A percentile compares a stretch with the other conserved stretches of the same genome.
These are phyloP conservation scores for Physcomitrium patens DNA, from an alignment of 225 moss, liverwort and hornwort genomes.

Conservation along the genomic window DNA sequence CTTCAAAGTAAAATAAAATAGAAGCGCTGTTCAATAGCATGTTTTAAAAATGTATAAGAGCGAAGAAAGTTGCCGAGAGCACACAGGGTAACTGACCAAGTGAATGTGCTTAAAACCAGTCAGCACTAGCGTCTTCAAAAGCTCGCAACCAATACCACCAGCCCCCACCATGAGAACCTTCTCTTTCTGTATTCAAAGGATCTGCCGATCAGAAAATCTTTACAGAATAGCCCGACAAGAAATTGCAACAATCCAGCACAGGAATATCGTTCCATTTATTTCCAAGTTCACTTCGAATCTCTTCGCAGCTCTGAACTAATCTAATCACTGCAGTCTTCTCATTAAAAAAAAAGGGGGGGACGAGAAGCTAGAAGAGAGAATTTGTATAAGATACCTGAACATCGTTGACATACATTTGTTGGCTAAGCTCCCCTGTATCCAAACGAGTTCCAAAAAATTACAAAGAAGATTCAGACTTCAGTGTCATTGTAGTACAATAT, in stretches of 20 bases:
- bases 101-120: conserved; percentile 77
- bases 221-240: not conserved
- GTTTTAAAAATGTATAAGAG: not conserved
- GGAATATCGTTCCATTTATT: not conserved
- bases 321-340: not conserved
- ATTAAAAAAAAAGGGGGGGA: not conserved
- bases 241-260: not conserved
- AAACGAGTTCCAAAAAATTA: not conserved
- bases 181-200: conserved; percentile 39
- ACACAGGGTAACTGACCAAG: conserved; percentile 38
- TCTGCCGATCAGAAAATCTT: not conserved
- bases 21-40: not conserved
- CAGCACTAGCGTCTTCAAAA: conserved; percentile 70
- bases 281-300: not conserved
- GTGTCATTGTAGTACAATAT: too few species aligned
- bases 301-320: not conserved
- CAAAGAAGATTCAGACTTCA: not conserved
- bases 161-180: conserved; percentile 81
- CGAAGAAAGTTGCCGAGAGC: not conserved
- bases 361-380: not conserved
- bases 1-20: not conserved
- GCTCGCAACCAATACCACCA: conserved; percentile 79
- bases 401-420: not conserved
- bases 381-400: not conserved
- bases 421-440: not conserved